Evolutionary conservation across 345 rosid species (phyloP).

Genomic region (Carallia pectinifolia): DNA sequence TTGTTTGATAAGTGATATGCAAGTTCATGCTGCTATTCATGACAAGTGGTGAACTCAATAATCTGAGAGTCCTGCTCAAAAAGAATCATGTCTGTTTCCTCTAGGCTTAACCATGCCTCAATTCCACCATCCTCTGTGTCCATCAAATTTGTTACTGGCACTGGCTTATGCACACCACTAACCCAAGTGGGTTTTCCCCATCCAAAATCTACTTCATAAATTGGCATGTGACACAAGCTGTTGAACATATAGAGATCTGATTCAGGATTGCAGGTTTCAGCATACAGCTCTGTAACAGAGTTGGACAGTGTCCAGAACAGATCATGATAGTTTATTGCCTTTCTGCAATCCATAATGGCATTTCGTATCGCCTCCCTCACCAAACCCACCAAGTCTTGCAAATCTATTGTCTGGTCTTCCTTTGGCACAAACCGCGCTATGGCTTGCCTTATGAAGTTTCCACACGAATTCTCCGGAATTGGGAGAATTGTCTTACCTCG

Average conservation of each 20-base stretch:
- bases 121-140: constrained; percentile 24
- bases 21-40: neutral
- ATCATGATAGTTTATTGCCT: constrained; percentile 3
- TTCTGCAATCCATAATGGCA: constrained; percentile 3
- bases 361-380: constrained; percentile 24
- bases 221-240: constrained; percentile 28
- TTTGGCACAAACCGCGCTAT: neutral
- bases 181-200: constrained; percentile 42
- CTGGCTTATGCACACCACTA: constrained; percentile 6
- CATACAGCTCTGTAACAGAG: neutral
- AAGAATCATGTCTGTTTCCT: constrained; percentile 26
- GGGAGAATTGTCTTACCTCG: constrained; percentile 14
- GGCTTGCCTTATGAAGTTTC: constrained; percentile 8
- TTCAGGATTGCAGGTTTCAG: neutral
- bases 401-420: neutral
- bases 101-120: constrained; percentile 32
- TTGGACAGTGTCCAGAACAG: neutral
- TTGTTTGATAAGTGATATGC: no score
- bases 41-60: constrained; percentile 12
- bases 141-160: constrained; percentile 15
- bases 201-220: constrained; percentile 33
- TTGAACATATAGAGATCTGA: constrained; percentile 16
- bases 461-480: constrained; percentile 6
- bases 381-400: constrained; percentile 15
- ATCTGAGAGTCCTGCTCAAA: constrained; percentile 25